These are phyloP conservation scores for Boletellus deceptivus DNA, from an alignment of 1,284 basidiomycete species.

Conservation along the genomic window DNA sequence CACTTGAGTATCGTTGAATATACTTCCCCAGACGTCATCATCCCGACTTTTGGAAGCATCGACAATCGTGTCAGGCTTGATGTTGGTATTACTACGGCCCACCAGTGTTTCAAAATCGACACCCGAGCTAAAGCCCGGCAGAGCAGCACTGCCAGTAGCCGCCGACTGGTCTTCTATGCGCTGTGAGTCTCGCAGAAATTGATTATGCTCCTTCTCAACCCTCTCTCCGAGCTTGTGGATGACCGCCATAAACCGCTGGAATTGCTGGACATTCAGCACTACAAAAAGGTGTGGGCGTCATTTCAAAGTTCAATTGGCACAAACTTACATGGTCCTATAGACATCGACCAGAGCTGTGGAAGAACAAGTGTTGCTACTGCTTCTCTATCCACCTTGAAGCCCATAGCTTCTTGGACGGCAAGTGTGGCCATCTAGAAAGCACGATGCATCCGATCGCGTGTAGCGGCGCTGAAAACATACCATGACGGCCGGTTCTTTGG, in stretches of 20 bases:
- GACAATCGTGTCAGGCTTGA: conserved; percentile 47
- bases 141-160: conserved; percentile 35
- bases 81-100: conserved; percentile 47
- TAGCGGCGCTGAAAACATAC: conserved; percentile 39
- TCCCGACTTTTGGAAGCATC: conserved; percentile 56
- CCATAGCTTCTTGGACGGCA: conserved; percentile 95
- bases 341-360: conserved; percentile 95
- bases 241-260: conserved; percentile 84
- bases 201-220: conserved; percentile 84
- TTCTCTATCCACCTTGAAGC: conserved; percentile 91
- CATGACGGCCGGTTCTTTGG: conserved; percentile 91
- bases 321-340: conserved; percentile 85
- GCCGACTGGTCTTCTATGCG: conserved; percentile 77
- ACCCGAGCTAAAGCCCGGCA: conserved; percentile 34
- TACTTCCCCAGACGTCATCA: conserved; percentile 78
- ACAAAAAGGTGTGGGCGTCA: conserved; percentile 6
- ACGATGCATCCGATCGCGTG: conserved; percentile 2
- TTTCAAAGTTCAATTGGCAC: neutral
- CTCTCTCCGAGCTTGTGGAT: conserved; percentile 73
- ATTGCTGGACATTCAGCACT: conserved; percentile 91
- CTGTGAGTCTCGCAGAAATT: conserved; percentile 81
- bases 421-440: conserved; percentile 79
- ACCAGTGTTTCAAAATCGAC: conserved; percentile 78
- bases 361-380: conserved; percentile 92
- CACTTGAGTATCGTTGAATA: conserved; percentile 47